phyloP scores from a whole-genome alignment of 345 rosid genomes.

The Boechera stricta region DNA sequence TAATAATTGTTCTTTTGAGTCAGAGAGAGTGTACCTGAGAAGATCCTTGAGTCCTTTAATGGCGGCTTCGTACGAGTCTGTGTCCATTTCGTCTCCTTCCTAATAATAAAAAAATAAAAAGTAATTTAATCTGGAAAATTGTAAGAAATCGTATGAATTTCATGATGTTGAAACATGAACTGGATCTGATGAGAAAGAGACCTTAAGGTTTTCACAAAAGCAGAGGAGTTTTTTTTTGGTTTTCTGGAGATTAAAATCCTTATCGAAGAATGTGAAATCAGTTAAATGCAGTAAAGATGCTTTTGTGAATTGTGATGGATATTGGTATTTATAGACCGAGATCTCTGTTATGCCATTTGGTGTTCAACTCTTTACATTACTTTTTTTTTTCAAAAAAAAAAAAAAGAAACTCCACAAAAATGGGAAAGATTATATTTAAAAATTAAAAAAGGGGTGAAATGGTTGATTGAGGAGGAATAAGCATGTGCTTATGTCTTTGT shows the following conservation, averaged over 20 bases:
- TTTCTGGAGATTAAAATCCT: background rate
- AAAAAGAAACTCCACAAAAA: slow-evolving; percentile 39
- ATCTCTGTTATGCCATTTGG: slow-evolving; percentile 2
- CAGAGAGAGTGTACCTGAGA: slow-evolving; percentile 61
- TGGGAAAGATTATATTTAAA: slow-evolving; percentile 27
- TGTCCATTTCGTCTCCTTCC: slow-evolving; percentile 63
- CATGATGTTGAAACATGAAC: background rate
- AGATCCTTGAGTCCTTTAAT: slow-evolving; percentile 77
- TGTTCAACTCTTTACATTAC: too few relatives aligned
- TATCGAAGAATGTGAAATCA: slow-evolving; percentile 36
- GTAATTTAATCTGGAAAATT: background rate
- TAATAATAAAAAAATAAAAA: background rate
- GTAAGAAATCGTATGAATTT: background rate
- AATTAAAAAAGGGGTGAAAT: background rate
- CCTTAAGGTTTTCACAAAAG: slow-evolving; percentile 27
- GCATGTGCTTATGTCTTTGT: background rate
- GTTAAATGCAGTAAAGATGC: slow-evolving; percentile 17
- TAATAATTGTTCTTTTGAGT: slow-evolving; percentile 17
- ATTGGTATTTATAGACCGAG: slow-evolving; percentile 34
- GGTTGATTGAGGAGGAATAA: background rate
- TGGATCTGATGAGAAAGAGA: slow-evolving; percentile 8
- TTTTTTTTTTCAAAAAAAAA: too few relatives aligned
- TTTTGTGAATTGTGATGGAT: background rate
- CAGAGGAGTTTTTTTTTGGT: background rate
- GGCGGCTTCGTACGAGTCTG: slow-evolving; percentile 71